A percentile compares a stretch with the other conserved stretches of the same genome.
These are phyloP conservation scores for Asterophora lycoperdoides DNA, from an alignment of 768 basidiomycete genomes.

Conservation along the genomic window DNA sequence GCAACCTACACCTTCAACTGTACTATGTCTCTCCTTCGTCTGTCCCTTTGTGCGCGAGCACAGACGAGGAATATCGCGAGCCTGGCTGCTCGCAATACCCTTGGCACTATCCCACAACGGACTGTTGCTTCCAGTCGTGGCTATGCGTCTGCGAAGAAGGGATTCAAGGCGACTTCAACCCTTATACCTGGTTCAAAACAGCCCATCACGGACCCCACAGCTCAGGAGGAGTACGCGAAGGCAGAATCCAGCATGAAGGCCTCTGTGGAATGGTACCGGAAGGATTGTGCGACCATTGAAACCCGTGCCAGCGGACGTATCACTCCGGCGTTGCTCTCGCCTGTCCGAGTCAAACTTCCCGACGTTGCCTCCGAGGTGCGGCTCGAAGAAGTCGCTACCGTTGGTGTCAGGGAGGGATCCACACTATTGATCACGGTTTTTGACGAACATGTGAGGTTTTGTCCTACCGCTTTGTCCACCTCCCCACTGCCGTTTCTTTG, in stretches of 20 bases:
- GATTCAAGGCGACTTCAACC: slow-evolving; percentile 46
- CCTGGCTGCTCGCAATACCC: background rate
- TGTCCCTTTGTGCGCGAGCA: background rate
- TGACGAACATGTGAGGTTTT: slow-evolving; percentile 65
- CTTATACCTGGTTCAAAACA: slow-evolving; percentile 69
- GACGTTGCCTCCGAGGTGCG: slow-evolving; percentile 34
- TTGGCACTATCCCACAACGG: background rate
- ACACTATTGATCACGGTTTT: slow-evolving; percentile 71
- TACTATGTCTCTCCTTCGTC: slow-evolving; percentile 4
- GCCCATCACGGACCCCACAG: slow-evolving; percentile 47
- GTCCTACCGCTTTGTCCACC: slow-evolving; percentile 2
- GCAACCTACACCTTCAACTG: too few species aligned
- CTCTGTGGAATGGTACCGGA: slow-evolving; percentile 69
- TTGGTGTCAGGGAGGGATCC: slow-evolving; percentile 77
- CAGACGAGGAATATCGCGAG: background rate
- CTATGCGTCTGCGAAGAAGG: slow-evolving; percentile 31
- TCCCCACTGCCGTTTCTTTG: slow-evolving; percentile 1
- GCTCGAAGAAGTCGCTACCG: slow-evolving; percentile 72
- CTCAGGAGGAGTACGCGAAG: slow-evolving; percentile 58
- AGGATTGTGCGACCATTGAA: slow-evolving; percentile 70
- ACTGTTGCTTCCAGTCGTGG: slow-evolving; percentile 5
- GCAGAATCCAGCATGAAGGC: slow-evolving; percentile 60
- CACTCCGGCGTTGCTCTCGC: slow-evolving; percentile 64
- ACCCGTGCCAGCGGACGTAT: slow-evolving; percentile 73
- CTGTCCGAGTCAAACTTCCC: slow-evolving; percentile 57